A percentile compares a stretch with the other conserved stretches of the same genome.
Conservation (phyloP, 2,329 filamentous ascomycete genomes). For the Trichoderma hamatum region DNA sequence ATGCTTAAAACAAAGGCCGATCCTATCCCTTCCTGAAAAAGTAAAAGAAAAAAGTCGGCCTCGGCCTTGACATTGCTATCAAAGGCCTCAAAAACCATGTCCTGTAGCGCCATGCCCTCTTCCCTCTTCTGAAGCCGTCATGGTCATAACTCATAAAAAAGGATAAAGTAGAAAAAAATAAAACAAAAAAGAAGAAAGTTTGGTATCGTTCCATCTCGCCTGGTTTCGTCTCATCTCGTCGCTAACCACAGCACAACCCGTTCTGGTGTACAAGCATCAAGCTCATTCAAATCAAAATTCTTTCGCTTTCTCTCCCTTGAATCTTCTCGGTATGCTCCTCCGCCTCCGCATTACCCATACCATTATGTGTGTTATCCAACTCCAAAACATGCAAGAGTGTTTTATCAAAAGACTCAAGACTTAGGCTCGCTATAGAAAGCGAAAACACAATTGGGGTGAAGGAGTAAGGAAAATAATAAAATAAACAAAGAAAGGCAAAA, state of each 20-base stretch:
- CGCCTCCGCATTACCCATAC: slow-evolving; percentile 3
- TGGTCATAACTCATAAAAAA: slow-evolving; percentile 21
- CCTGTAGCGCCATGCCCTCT: slow-evolving; percentile 17
- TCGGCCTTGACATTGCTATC: slow-evolving; percentile 9
- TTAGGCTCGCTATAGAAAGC: slow-evolving; percentile 25
- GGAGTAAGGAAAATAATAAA: neutral
- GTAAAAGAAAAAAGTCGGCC: neutral
- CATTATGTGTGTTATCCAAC: slow-evolving; percentile 32
- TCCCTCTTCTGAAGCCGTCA: slow-evolving; percentile 16
- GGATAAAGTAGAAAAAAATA: neutral
- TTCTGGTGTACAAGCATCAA: neutral
- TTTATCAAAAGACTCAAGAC: slow-evolving; percentile 10
- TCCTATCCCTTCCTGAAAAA: neutral
- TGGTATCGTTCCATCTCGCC: slow-evolving; percentile 9
- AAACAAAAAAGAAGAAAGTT: neutral
- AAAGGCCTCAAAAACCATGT: slow-evolving; percentile 2
- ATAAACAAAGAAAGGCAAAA: neutral
- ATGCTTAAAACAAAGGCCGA: slow-evolving; percentile 6
- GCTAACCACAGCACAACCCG: neutral
- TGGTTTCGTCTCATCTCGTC: neutral
- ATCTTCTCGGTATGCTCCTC: slow-evolving; percentile 1
- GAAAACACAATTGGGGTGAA: slow-evolving; percentile 21
- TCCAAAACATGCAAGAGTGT: slow-evolving; percentile 29
- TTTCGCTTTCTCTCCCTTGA: neutral
- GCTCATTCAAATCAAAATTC: neutral